These are phyloP conservation scores for Sporothrix schenckii DNA, from an alignment of 2,329 filamentous ascomycete species.

Conservation along the genomic window DNA sequence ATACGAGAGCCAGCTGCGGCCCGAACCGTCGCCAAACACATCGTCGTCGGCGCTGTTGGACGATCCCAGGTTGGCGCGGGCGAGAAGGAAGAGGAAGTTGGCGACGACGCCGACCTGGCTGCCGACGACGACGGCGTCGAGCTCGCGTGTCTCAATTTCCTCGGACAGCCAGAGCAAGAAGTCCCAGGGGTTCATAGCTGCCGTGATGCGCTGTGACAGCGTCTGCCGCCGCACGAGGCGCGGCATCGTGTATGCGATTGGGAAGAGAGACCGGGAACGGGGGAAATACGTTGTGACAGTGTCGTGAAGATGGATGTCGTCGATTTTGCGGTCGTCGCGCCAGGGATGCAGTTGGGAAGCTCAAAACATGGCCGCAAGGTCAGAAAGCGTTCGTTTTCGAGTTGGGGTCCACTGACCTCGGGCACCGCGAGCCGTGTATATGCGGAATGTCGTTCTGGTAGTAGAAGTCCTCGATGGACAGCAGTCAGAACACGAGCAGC, in stretches of 20 bases:
- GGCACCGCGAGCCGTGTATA: background rate
- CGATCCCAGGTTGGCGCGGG: slow-evolving; percentile 72
- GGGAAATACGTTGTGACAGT: background rate
- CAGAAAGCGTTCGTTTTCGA: background rate
- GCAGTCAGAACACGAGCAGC: background rate
- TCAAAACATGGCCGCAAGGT: slow-evolving; percentile 21
- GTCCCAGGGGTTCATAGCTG: slow-evolving; percentile 83
- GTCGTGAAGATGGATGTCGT: background rate
- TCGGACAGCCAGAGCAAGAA: slow-evolving; percentile 89
- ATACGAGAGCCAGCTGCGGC: slow-evolving; percentile 36
- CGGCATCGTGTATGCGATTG: slow-evolving; percentile 54
- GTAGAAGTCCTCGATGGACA: background rate
- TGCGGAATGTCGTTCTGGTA: background rate
- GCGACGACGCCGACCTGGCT: slow-evolving; percentile 72
- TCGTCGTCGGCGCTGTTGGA: slow-evolving; percentile 61
- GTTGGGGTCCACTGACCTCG: background rate
- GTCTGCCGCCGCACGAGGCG: slow-evolving; percentile 83
- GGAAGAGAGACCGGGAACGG: background rate
- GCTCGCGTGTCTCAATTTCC: slow-evolving; percentile 87
- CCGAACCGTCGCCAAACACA: slow-evolving; percentile 71
- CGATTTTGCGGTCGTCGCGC: background rate
- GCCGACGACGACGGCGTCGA: slow-evolving; percentile 80
- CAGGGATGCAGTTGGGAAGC: background rate
- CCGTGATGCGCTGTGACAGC: slow-evolving; percentile 76
- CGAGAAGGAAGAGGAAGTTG: slow-evolving; percentile 80